phyloP scores from a whole-genome alignment of 2,329 filamentous ascomycete genomes.

The Didymella exigua region DNA sequence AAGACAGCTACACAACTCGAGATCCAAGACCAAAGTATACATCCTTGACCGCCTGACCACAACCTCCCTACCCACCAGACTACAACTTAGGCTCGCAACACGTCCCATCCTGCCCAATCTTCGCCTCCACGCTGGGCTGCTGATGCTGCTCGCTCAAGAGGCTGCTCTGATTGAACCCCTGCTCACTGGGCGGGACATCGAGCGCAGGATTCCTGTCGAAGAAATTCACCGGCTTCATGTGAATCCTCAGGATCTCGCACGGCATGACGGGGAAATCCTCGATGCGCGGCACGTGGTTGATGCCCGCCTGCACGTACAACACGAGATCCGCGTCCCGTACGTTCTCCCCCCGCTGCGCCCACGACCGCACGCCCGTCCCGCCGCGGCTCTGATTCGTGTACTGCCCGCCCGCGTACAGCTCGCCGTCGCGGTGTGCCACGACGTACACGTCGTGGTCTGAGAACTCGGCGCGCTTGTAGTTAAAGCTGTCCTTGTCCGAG shows the following conservation, averaged over 20 bases:
- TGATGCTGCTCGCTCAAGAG: constrained; percentile 47
- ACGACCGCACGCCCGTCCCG: constrained; percentile 54
- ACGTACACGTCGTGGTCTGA: constrained; percentile 65
- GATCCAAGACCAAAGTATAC: no score
- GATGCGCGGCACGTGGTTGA: constrained; percentile 61
- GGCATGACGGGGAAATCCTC: constrained; percentile 67
- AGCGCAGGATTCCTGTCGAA: constrained; percentile 64
- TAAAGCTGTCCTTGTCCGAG: constrained; percentile 58
- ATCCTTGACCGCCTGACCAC: no score
- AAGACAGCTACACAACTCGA: no score
- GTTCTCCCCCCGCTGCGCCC: constrained; percentile 59
- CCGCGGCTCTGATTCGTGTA: constrained; percentile 66
- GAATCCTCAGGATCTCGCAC: constrained; percentile 62
- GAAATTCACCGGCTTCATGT: constrained; percentile 64
- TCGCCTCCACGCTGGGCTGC: constrained; percentile 45
- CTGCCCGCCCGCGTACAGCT: constrained; percentile 64
- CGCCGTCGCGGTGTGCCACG: constrained; percentile 61
- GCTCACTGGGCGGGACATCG: constrained; percentile 61
- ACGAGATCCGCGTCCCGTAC: constrained; percentile 64
- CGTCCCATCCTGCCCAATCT: constrained; percentile 43
- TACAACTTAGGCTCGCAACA: constrained; percentile 48
- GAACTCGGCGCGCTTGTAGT: constrained; percentile 65
- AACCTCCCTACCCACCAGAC: no score
- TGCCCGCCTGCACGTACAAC: constrained; percentile 62
- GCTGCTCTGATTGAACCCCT: constrained; percentile 53